Evolutionary conservation across 164 flowering plant genomes (phyloP).

Genomic region (Taxillus chinensis): DNA sequence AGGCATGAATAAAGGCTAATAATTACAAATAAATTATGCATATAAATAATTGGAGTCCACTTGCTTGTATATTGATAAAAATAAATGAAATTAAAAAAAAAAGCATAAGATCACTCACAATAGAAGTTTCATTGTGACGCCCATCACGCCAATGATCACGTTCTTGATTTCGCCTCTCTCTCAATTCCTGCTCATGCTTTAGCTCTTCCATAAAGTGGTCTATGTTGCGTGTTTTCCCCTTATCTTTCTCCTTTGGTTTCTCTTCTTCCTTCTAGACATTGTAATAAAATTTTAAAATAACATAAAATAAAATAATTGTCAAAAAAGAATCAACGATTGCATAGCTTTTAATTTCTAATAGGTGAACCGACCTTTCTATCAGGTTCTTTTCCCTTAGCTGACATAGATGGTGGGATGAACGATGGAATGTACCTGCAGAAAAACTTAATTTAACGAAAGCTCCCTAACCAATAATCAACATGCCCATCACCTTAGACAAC

Average conservation of each 20-base stretch:
- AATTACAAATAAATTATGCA: neutral
- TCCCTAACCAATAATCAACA: conserved; percentile 3
- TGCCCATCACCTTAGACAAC: no score
- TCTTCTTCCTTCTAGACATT: conserved; percentile 64
- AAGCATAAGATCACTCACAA: conserved; percentile 38
- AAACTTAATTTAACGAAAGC: conserved; percentile 8
- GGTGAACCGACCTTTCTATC: conserved; percentile 62
- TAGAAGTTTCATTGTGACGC: conserved; percentile 55
- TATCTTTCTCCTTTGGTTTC: conserved; percentile 83
- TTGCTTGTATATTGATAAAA: neutral
- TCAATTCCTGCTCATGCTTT: conserved; percentile 92
- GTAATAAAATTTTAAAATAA: neutral
- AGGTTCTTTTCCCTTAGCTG: conserved; percentile 71
- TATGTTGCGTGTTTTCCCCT: conserved; percentile 81
- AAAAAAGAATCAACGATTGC: neutral
- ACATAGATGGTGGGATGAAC: conserved; percentile 84
- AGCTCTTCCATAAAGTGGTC: conserved; percentile 97
- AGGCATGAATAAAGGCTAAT: no score
- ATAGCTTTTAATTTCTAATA: neutral
- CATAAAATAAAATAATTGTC: neutral
- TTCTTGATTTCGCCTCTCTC: conserved; percentile 91
- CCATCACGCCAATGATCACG: conserved; percentile 84
- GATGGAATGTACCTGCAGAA: conserved; percentile 94
- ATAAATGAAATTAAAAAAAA: neutral
- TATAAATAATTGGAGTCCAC: neutral